Base-by-base conservation (phyloP, 768 basidiomycete genomes). In the Royoungia palumana region DNA sequence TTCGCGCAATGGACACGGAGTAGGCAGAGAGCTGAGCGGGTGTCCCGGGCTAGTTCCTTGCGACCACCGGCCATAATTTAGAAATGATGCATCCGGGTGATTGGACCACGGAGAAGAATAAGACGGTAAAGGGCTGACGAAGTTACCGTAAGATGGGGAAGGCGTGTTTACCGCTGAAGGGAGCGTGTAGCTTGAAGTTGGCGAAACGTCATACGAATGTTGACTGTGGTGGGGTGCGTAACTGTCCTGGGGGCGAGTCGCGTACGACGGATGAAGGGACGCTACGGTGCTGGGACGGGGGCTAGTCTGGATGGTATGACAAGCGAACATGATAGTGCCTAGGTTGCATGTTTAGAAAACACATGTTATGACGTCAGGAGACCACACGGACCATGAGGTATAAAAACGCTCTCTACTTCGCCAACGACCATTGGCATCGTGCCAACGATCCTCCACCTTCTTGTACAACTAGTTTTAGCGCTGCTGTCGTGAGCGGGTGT, bases 391-490 rank as follows among this genome's bases (percentile, higher is more conserved):
- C 89, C 89, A 80, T 93, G 88, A 65, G 90, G 89, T 68, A 91
- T 89, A 69, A 88, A 92, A 54, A 92, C 85, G 70, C 87, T 90
- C 65, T 91, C 89, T 24, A 91, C 86, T 67, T 84, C 80, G 50
- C 76, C 77, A 42, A 73, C 74, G 49, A 78, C 75, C 32, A 78
- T 76, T 61, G 76, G 73, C 76, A 87, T 79, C 57, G 72, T 72
- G 63, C 85, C 85, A 48, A 76, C 74, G 37, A 87, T 83, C 67
- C 85, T 85, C 75, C 85, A 92, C 61, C 89, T 77, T 67, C 89
- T 78, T 54, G 89, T 91, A 61, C 89, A 93, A 69, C 82, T 87
- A 42, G 89, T 93, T 73, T 88, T 90, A 41, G 89, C 89, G 63
- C 80, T 81, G 61, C 75, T 84, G 44, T 75, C 75, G 55, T 75